Evolutionary conservation across 2,329 filamentous ascomycete genomes (phyloP).

Genomic region (Neodidymelliopsis sp.): DNA sequence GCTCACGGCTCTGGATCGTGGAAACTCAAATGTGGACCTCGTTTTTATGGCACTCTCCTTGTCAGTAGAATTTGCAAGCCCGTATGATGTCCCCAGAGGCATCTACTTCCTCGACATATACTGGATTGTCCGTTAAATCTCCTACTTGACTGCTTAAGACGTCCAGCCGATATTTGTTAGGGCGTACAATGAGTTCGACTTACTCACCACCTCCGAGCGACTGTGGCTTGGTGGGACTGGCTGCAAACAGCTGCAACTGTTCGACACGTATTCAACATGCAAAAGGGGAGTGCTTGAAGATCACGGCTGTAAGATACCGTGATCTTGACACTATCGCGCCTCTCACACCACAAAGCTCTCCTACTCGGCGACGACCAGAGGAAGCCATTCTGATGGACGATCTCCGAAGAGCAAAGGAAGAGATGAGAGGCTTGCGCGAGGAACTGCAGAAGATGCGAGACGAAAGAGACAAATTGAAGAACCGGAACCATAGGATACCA

Average conservation of each 20-base stretch:
- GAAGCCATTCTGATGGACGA: constrained; percentile 7
- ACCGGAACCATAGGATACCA: constrained; percentile 4
- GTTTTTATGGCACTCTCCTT: neutral
- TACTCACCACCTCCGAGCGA: constrained; percentile 8
- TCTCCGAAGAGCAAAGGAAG: constrained; percentile 2
- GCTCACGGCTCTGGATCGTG: neutral
- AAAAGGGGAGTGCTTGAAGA: constrained; percentile 3
- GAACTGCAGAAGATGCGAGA: constrained; percentile 1
- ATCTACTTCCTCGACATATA: too few relatives aligned
- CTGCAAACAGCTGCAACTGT: neutral
- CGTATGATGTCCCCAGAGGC: too few relatives aligned
- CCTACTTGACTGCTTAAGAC: too few relatives aligned
- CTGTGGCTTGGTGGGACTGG: neutral
- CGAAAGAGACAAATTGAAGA: constrained; percentile 7
- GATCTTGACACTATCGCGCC: neutral
- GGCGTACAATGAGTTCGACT: constrained; percentile 1
- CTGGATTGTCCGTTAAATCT: too few relatives aligned
- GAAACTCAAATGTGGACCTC: neutral
- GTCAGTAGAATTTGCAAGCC: neutral
- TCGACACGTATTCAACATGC: neutral
- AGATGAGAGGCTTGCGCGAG: constrained; percentile 5
- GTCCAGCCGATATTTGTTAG: too few relatives aligned
- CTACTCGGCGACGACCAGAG: constrained; percentile 3
- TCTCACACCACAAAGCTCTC: neutral
- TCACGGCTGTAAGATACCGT: neutral